phyloP scores from a whole-genome alignment of 441 rosid species.

The Populus hybrid region DNA sequence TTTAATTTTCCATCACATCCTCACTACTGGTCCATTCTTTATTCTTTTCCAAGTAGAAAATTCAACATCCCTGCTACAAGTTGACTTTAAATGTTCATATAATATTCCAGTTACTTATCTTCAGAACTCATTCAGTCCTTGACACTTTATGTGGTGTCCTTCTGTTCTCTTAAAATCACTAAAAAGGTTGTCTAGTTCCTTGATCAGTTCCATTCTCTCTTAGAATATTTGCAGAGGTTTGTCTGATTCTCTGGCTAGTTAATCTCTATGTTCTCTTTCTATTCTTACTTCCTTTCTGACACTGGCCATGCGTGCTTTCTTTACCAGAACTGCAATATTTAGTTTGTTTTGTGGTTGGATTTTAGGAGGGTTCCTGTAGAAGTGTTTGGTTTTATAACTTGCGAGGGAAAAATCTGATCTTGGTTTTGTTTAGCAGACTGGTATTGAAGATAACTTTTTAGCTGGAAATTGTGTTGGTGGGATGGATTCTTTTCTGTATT shows the following conservation, averaged over 20 bases:
- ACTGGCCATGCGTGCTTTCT: neutral
- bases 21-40: no score
- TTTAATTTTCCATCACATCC: no score
- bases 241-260: neutral
- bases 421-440: neutral
- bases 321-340: neutral
- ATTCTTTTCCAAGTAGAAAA: no score
- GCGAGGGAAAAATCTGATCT: neutral
- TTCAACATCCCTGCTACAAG: neutral
- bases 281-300: neutral
- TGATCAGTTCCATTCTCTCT: neutral
- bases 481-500: neutral
- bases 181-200: neutral
- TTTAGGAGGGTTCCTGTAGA: neutral
- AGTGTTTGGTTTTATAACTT: neutral
- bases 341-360: neutral
- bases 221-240: neutral
- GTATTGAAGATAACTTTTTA: neutral
- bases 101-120: neutral
- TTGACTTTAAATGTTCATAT: neutral
- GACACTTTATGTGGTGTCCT: neutral
- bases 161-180: neutral
- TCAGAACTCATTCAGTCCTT: neutral
- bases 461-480: neutral
- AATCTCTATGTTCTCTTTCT: neutral